Evolutionary conservation across 2,329 filamentous ascomycete genomes (phyloP).

Genomic region (Arthrobotrys conoides): DNA sequence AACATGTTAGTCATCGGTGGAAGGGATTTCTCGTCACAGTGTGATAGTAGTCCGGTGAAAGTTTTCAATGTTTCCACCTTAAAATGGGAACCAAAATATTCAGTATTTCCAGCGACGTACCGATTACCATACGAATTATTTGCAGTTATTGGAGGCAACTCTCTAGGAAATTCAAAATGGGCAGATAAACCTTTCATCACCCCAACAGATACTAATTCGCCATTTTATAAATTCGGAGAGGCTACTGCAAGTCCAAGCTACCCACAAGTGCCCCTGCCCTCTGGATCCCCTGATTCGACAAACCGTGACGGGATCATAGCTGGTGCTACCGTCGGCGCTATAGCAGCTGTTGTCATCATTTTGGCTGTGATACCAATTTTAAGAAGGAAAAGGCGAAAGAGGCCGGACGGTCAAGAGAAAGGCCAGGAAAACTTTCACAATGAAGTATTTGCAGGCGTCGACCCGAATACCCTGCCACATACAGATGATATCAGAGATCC

Average conservation of each 20-base stretch:
- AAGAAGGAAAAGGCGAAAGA: constrained; percentile 7
- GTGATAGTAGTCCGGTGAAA: constrained; percentile 35
- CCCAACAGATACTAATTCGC: constrained; percentile 38
- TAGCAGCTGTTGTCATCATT: constrained; percentile 29
- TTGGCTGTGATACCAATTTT: constrained; percentile 19
- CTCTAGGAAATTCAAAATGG: constrained; percentile 26
- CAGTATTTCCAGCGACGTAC: constrained; percentile 20
- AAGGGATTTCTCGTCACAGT: constrained; percentile 34
- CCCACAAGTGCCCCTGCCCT: neutral
- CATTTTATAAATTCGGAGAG: constrained; percentile 29
- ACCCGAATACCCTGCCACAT: constrained; percentile 24
- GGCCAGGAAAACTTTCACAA: constrained; percentile 44
- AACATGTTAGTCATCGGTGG: constrained; percentile 55
- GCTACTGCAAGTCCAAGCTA: neutral
- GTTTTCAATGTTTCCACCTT: constrained; percentile 54
- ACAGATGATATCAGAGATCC: constrained; percentile 5
- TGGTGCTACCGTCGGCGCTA: constrained; percentile 34
- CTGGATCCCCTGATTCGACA: neutral
- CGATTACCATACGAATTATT: constrained; percentile 43
- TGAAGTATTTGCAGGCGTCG: constrained; percentile 45
- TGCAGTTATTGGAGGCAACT: constrained; percentile 33
- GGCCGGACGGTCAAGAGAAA: neutral
- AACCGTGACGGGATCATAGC: constrained; percentile 45
- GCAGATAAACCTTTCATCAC: constrained; percentile 30
- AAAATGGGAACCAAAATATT: constrained; percentile 42